phyloP scores from a whole-genome alignment of 2,329 filamentous ascomycete species.

The Fusarium metavorans region DNA sequence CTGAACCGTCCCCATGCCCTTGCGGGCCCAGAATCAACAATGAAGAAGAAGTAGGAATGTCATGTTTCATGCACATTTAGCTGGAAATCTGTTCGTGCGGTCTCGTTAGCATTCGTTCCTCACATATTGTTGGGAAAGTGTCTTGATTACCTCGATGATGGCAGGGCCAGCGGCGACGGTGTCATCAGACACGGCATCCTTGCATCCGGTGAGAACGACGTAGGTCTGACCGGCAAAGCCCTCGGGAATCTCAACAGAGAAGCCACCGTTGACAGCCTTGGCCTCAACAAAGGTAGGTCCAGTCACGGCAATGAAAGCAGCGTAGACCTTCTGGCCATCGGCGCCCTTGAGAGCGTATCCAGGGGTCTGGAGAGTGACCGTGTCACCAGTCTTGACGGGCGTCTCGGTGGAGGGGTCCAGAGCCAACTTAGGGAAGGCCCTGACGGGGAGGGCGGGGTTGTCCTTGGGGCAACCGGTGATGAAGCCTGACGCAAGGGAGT shows the following conservation, averaged over 20 bases:
- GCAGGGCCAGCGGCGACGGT: constrained; percentile 54
- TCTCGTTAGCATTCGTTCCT: background rate
- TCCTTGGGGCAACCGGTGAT: constrained; percentile 67
- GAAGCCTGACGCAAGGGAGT: constrained; percentile 73
- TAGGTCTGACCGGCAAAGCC: constrained; percentile 55
- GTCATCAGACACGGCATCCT: constrained; percentile 50
- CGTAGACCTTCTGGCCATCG: constrained; percentile 44
- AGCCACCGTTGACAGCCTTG: constrained; percentile 36
- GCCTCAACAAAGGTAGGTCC: constrained; percentile 38
- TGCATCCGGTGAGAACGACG: constrained; percentile 53
- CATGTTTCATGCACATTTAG: background rate
- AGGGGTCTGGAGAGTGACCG: constrained; percentile 44
- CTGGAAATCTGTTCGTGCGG: constrained; percentile 10
- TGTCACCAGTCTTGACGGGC: constrained; percentile 40
- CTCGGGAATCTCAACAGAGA: constrained; percentile 41
- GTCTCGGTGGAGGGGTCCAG: constrained; percentile 44
- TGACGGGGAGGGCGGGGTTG: constrained; percentile 69
- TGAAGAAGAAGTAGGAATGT: background rate
- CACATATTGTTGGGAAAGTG: background rate
- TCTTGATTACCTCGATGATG: constrained; percentile 44
- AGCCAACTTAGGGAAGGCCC: constrained; percentile 66
- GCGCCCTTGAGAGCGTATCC: constrained; percentile 42
- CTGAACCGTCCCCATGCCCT: background rate
- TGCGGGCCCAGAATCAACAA: background rate
- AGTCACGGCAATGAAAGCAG: constrained; percentile 50